Evolutionary conservation across 1,139 yeast species (phyloP), one percentile per base, ranked within the genome.

Genomic region (Taiozyma onychis): DNA sequence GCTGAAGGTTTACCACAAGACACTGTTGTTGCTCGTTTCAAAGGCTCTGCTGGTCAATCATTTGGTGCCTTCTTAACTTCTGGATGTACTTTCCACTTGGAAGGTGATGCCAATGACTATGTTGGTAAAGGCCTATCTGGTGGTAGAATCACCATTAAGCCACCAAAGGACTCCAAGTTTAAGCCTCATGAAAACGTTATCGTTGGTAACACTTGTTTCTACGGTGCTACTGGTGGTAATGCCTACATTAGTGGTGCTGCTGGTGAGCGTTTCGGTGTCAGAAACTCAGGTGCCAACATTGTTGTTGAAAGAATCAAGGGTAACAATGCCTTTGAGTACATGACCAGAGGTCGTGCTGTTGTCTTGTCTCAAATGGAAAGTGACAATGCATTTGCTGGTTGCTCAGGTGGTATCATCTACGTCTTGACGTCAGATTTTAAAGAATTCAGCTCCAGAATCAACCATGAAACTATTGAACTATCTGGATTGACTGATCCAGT

Each of bases 361-460:
- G 89, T 93, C 49, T 79, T 93, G 60, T 97, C 98, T 47, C 73
- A 83, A 51, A 88, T 96, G 64, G 98, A 97, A 54, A 83, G 98
- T 60, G 87, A 90, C 75, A 93, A 93, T 69, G 98, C 97, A 44
- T 71, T 71, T 54, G 97, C 99, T 51, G 99, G 99, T 77, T 95
- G 95, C 88, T 91, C 97, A 63, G 99, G 99, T 72, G 99, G 99
- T 81, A 93, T 93, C 69, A 96, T 97, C 34, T 93, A 93, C 66
- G 97, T 95, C 53, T 77, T 91, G 63, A 96, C 91, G 64, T 88
- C 93, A 78, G 97, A 95, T 49, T 66, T 63, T 52, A 97, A 91
- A 67, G 97, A 90, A 66, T 91, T 93, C 65, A 72, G 75, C 57
- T 83, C 83, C 54, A 86, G 86, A 72, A 91, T 88, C 59, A 93